Conservation (phyloP, 2,329 filamentous ascomycete species). For the Colletotrichum sp. region DNA sequence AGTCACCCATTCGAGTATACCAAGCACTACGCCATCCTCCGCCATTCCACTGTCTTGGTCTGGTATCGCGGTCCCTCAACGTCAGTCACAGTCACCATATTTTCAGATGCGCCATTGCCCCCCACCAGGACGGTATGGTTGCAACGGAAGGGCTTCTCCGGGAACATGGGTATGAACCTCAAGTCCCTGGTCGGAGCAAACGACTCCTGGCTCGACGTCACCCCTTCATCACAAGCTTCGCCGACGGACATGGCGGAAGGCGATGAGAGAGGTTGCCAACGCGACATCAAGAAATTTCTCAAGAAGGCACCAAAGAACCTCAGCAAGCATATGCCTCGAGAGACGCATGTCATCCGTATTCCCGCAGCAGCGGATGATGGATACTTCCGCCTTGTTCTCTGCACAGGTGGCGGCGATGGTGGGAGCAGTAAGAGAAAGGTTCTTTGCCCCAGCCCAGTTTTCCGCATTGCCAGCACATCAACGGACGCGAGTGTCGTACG, state of each 20-base stretch:
- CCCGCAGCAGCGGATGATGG: slow-evolving; percentile 68
- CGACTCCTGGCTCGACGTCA: slow-evolving; percentile 70
- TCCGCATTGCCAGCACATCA: slow-evolving; percentile 71
- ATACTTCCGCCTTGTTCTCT: slow-evolving; percentile 71
- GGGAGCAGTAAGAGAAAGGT: slow-evolving; percentile 52
- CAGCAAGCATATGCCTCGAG: slow-evolving; percentile 56
- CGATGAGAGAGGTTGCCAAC: slow-evolving; percentile 70
- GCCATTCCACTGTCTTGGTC: slow-evolving; percentile 67
- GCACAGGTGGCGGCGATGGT: slow-evolving; percentile 34
- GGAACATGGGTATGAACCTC: slow-evolving; percentile 69
- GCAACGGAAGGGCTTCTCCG: slow-evolving; percentile 70
- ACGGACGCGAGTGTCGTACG: slow-evolving; percentile 63
- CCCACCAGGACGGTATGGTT: slow-evolving; percentile 66
- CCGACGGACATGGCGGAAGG: slow-evolving; percentile 53
- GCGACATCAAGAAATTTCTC: slow-evolving; percentile 67
- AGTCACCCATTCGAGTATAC: slow-evolving; percentile 67
- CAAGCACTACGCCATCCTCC: slow-evolving; percentile 68
- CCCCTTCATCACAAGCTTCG: slow-evolving; percentile 54
- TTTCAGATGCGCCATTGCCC: slow-evolving; percentile 62
- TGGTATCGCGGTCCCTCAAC: slow-evolving; percentile 71
- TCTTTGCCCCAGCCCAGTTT: slow-evolving; percentile 69
- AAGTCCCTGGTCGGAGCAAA: slow-evolving; percentile 66
- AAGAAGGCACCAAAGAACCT: slow-evolving; percentile 56
- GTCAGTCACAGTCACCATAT: slow-evolving; percentile 66
- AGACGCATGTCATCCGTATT: slow-evolving; percentile 69